Evolutionary conservation across 2,329 filamentous ascomycete genomes (phyloP).

Genomic region (Dactylellina haptotyla): DNA sequence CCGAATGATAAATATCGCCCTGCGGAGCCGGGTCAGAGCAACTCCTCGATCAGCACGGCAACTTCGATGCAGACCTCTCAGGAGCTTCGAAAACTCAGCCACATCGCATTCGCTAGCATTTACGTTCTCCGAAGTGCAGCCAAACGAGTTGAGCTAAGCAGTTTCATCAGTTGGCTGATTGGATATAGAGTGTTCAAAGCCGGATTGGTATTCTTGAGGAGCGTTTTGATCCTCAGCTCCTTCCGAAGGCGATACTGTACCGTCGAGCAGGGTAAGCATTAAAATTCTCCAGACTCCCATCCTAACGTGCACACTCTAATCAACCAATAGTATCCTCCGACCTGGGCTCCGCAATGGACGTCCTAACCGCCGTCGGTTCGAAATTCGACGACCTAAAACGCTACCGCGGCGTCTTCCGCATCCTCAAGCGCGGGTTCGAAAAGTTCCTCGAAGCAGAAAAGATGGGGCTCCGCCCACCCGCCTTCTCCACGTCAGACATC

Average conservation of each 20-base stretch:
- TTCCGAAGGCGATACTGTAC: slow-evolving; percentile 53
- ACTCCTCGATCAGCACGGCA: neutral
- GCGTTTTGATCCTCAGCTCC: slow-evolving; percentile 40
- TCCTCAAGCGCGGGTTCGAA: slow-evolving; percentile 48
- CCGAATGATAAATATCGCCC: slow-evolving; percentile 45
- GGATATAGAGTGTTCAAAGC: slow-evolving; percentile 53
- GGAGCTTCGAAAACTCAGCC: slow-evolving; percentile 46
- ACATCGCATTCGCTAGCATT: slow-evolving; percentile 51
- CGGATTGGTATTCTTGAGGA: slow-evolving; percentile 45
- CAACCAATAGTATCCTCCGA: slow-evolving; percentile 36
- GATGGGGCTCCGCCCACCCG: slow-evolving; percentile 42
- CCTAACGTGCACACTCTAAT: neutral
- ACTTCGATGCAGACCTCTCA: slow-evolving; percentile 28
- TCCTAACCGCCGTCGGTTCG: slow-evolving; percentile 41
- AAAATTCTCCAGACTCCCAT: neutral
- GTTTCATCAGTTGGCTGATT: slow-evolving; percentile 50
- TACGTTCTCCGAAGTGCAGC: slow-evolving; percentile 51
- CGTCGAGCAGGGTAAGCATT: slow-evolving; percentile 51
- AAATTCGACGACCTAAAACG: slow-evolving; percentile 53
- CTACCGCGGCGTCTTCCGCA: slow-evolving; percentile 49
- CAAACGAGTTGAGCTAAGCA: slow-evolving; percentile 45
- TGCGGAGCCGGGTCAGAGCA: slow-evolving; percentile 1
- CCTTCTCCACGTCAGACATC: slow-evolving; percentile 43
- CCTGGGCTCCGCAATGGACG: slow-evolving; percentile 50
- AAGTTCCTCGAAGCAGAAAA: slow-evolving; percentile 53